Conservation (phyloP, 495 filamentous ascomycete species). For the Trichoderma gamsii region DNA sequence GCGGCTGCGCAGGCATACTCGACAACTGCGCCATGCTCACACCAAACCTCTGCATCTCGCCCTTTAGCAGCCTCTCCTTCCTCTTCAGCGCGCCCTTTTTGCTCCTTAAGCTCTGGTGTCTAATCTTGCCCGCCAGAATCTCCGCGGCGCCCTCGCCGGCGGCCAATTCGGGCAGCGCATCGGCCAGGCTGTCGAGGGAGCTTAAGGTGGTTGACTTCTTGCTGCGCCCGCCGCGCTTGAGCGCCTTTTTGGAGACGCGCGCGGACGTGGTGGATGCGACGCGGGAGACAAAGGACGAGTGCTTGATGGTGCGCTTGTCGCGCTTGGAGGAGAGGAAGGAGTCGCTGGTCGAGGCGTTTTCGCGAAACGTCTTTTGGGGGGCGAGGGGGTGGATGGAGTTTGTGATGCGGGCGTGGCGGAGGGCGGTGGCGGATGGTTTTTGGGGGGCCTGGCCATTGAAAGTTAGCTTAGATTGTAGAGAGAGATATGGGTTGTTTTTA, state of each 20-base stretch:
- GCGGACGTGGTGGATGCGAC: conserved; percentile 55
- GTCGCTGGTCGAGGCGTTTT: conserved; percentile 33
- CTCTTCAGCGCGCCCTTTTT: conserved; percentile 75
- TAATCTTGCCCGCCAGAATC: conserved; percentile 45
- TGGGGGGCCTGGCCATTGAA: conserved; percentile 16
- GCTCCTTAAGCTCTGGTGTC: conserved; percentile 63
- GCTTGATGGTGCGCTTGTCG: conserved; percentile 72
- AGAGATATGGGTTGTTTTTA: not conserved
- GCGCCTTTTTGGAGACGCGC: conserved; percentile 22
- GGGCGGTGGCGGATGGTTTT: conserved; percentile 29
- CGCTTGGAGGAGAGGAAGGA: conserved; percentile 60
- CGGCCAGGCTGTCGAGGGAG: conserved; percentile 69
- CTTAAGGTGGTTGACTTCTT: conserved; percentile 62
- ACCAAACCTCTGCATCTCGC: conserved; percentile 76
- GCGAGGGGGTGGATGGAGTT: conserved; percentile 29
- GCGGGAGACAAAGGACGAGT: conserved; percentile 64
- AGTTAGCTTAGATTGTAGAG: not conserved
- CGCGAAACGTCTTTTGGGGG: conserved; percentile 38
- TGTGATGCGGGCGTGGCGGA: conserved; percentile 28
- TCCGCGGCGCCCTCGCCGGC: conserved; percentile 29
- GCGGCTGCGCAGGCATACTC: conserved; percentile 33
- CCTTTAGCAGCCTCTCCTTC: conserved; percentile 68
- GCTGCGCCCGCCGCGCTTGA: conserved; percentile 54
- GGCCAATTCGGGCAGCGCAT: conserved; percentile 63
- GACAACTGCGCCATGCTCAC: conserved; percentile 68